Conservation (phyloP, 345 rosid species). For the Carallia brachiata region DNA sequence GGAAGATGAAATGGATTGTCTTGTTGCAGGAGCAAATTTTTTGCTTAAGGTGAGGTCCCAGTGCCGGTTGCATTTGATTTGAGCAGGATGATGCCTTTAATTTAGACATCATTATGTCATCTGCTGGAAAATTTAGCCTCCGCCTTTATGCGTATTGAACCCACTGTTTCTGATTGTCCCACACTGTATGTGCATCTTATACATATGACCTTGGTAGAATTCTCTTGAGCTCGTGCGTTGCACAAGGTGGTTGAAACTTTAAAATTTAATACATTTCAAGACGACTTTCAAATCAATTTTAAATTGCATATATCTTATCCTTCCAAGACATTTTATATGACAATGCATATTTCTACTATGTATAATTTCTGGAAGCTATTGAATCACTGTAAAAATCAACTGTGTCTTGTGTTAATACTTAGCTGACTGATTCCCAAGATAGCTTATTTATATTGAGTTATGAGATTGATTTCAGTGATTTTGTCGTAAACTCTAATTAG, state of each 20-base stretch:
- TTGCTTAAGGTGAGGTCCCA: slow-evolving; percentile 68
- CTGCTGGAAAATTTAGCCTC: neutral
- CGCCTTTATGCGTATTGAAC: neutral
- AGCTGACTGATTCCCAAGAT: neutral
- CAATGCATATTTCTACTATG: neutral
- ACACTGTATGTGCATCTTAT: neutral
- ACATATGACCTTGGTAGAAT: neutral
- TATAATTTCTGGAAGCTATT: neutral
- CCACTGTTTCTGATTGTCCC: slow-evolving; percentile 1
- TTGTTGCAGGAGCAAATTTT: slow-evolving; percentile 97
- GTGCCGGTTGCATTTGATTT: slow-evolving; percentile 10
- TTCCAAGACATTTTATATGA: no score
- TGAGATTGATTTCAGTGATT: neutral
- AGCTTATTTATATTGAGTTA: neutral
- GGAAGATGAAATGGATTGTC: slow-evolving; percentile 99
- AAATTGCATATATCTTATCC: neutral
- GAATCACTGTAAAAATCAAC: no score
- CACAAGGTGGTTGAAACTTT: neutral
- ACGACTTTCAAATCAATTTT: neutral
- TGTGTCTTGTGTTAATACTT: no score
- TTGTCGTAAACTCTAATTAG: neutral
- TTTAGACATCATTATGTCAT: neutral
- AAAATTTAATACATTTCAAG: no score
- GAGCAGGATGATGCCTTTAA: neutral
- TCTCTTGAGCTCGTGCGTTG: neutral